These are phyloP conservation scores for Penicillium longicatenatum DNA, from an alignment of 495 filamentous ascomycete species.

Conservation along the genomic window DNA sequence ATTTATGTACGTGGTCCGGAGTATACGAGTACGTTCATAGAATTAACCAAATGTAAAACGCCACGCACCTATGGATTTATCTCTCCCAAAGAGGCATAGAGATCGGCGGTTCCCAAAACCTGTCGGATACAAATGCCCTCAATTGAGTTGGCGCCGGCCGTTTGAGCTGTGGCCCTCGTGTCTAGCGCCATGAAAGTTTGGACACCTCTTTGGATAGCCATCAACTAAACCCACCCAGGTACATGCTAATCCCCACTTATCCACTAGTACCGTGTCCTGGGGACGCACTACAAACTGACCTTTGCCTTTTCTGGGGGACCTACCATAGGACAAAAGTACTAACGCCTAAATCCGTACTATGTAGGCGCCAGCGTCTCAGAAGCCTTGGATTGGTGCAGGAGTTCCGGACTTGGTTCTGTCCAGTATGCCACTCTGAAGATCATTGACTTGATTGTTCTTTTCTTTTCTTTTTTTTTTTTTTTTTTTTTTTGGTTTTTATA, in stretches of 20 bases:
- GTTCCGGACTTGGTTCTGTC: too few relatives aligned
- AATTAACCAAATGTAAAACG: not conserved
- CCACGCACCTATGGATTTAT: slow-evolving; percentile 9
- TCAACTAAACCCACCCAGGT: not conserved
- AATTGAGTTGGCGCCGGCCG: slow-evolving; percentile 30
- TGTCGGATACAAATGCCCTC: slow-evolving; percentile 19
- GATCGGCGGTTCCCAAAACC: slow-evolving; percentile 21
- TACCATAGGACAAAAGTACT: not conserved
- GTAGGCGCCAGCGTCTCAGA: not conserved
- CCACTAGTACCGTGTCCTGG: slow-evolving; percentile 5
- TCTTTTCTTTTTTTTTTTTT: not conserved
- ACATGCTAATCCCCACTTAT: slow-evolving; percentile 9
- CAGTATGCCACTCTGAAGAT: not conserved
- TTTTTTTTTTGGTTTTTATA: not conserved
- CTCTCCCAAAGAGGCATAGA: slow-evolving; percentile 6
- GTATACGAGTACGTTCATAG: not conserved
- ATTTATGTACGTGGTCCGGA: too few relatives aligned
- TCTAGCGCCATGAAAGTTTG: slow-evolving; percentile 4
- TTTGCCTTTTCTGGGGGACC: not conserved
- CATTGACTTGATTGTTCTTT: not conserved
- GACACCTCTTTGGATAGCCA: not conserved
- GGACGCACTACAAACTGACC: slow-evolving; percentile 2
- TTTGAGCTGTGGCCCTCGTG: slow-evolving; percentile 9
- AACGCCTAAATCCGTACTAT: not conserved
- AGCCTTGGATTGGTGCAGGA: too few relatives aligned